These are phyloP conservation scores for Colletotrichum orbiculare DNA, from an alignment of 2,329 filamentous ascomycete species.

Conservation along the genomic window DNA sequence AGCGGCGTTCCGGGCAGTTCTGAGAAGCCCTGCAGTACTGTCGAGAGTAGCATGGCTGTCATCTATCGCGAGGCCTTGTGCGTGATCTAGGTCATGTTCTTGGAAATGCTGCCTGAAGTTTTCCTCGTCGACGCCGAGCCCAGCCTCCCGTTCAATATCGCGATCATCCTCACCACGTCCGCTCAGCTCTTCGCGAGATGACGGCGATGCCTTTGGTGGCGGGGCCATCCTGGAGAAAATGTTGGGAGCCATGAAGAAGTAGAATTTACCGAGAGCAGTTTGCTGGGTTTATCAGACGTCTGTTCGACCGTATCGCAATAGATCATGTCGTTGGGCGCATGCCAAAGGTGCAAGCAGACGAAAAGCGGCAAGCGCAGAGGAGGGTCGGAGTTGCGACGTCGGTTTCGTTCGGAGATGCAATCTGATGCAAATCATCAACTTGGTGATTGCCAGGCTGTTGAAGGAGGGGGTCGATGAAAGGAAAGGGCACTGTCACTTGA, in stretches of 20 bases:
- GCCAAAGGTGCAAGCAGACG: no score
- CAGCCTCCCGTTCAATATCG: conserved; percentile 56
- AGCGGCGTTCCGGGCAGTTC: conserved; percentile 19
- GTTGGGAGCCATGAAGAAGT: conserved; percentile 55
- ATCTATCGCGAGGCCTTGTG: conserved; percentile 53
- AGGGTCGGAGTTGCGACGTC: no score
- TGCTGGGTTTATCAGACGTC: no score
- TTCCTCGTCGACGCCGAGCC: conserved; percentile 62
- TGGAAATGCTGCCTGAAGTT: conserved; percentile 64
- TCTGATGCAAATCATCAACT: no score
- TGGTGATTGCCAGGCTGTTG: no score
- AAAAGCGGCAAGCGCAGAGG: no score
- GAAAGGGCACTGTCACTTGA: no score
- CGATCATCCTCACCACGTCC: conserved; percentile 49
- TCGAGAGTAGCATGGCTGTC: conserved; percentile 59
- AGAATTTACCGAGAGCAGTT: neutral
- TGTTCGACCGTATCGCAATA: no score
- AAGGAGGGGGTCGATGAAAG: no score
- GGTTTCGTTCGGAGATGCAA: no score
- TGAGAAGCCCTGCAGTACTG: conserved; percentile 44
- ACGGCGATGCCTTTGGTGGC: conserved; percentile 48
- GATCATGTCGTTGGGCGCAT: no score
- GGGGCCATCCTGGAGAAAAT: conserved; percentile 58
- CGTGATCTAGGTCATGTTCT: conserved; percentile 59
- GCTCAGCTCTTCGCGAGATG: conserved; percentile 63